Conservation (phyloP, 2,329 filamentous ascomycete species). For the Aureobasidium sp. region DNA sequence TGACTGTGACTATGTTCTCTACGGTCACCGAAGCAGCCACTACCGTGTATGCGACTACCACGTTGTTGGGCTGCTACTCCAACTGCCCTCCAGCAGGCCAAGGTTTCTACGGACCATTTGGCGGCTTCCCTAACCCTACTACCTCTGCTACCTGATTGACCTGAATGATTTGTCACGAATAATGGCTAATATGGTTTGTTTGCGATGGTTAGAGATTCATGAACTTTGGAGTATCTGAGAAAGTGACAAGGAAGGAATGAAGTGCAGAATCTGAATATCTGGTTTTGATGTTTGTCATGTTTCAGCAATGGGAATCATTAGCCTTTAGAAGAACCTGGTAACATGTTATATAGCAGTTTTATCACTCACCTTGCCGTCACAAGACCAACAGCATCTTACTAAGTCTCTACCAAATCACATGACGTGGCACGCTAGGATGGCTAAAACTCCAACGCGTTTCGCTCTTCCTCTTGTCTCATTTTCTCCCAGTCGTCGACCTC, state of each 20-base stretch:
- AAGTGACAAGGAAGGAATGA: neutral
- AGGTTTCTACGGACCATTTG: conserved; percentile 11
- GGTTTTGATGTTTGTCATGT: neutral
- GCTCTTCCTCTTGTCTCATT: neutral
- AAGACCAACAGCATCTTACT: conserved; percentile 15
- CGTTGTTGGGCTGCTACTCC: conserved; percentile 17
- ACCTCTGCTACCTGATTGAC: neutral
- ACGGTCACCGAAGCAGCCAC: conserved; percentile 2
- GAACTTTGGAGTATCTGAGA: neutral
- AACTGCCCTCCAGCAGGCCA: conserved; percentile 15
- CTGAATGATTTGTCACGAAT: neutral
- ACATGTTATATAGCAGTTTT: neutral
- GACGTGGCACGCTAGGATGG: conserved; percentile 9
- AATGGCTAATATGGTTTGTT: neutral
- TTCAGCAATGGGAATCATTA: neutral
- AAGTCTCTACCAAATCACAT: conserved; percentile 12
- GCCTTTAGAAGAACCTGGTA: neutral
- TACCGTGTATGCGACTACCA: conserved; percentile 7
- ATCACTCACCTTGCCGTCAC: conserved; percentile 10
- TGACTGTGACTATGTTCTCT: conserved; percentile 5
- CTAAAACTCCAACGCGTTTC: conserved; percentile 3
- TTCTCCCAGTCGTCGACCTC: neutral
- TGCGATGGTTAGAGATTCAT: neutral
- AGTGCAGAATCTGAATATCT: neutral
- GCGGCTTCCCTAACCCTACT: neutral